These are phyloP conservation scores for Kernera saxatilis DNA, from an alignment of 345 rosid species.

Conservation along the genomic window DNA sequence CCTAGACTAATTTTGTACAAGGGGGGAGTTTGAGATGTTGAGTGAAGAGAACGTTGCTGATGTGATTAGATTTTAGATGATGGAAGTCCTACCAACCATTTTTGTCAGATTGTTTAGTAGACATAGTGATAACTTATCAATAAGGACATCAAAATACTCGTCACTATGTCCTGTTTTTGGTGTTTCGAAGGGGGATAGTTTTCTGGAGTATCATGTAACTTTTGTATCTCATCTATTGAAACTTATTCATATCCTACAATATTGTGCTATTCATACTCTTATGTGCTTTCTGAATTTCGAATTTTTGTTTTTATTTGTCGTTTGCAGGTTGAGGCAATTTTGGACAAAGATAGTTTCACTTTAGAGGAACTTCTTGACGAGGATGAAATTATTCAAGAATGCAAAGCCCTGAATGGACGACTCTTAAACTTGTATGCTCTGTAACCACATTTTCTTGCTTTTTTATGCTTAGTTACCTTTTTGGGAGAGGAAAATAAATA, in stretches of 20 bases:
- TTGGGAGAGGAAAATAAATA: neutral
- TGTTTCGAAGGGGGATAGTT: neutral
- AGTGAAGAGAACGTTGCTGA: neutral
- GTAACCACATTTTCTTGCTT: neutral
- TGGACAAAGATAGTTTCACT: slow-evolving; percentile 80
- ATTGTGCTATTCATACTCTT: neutral
- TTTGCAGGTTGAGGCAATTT: slow-evolving; percentile 81
- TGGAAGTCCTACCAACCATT: neutral
- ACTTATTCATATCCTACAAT: neutral
- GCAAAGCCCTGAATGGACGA: slow-evolving; percentile 85
- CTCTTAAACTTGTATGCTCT: slow-evolving; percentile 75
- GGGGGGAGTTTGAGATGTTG: neutral
- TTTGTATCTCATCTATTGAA: neutral
- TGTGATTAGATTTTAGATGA: neutral
- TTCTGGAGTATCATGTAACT: neutral
- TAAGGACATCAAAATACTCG: neutral
- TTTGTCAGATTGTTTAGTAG: neutral
- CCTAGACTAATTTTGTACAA: neutral
- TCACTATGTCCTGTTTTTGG: neutral
- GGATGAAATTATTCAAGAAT: slow-evolving; percentile 97
- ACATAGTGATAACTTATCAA: neutral
- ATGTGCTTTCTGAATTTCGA: neutral
- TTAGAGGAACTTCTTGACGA: slow-evolving; percentile 94
- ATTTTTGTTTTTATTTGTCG: neutral
- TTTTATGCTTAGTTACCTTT: slow-evolving; percentile 3